Base-by-base conservation (phyloP, 441 rosid species). In the Bruguiera hainesii region DNA sequence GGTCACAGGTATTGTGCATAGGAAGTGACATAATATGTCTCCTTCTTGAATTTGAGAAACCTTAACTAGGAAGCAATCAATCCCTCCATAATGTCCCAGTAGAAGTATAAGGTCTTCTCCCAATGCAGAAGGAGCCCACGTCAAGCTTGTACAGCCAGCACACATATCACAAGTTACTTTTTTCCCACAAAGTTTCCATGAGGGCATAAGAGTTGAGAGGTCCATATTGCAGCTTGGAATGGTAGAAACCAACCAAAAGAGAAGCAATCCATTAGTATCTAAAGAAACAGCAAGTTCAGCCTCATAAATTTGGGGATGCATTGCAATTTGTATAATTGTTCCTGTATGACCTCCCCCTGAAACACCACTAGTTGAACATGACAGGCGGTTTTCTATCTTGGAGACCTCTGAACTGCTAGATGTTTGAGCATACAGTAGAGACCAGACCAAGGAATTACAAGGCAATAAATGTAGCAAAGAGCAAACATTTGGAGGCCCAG, bases 31-130 rank as follows among this genome's bases (percentile, higher is more conserved):
- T 64, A 66, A 61, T 68, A 75, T 56, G 52, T 71, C 83, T 60
- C 65, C 77, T 67, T 63, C 75, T 62, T 69, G 80, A 60, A 49
- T 76, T 75, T 76, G 82, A 71, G 77, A 75, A 42, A 75, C 64
- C 75, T 81, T 82, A 71, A 95, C 84, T 20, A 88, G 69, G 81
- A 91, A 87, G 83, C 89, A 89, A 81, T 95, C 98, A 61, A 95
- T 78, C 69, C 99, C 99, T 67, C 82, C 82, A 46, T 53, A 78
- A 83, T 88, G 91, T 65, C 97, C 98, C 78, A 81, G 73, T 56
- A 94, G 79, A 79, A 91, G 86, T 74, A 91, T 71, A 64, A 69
- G 76, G 64, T 89, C 90, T 70, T 83, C 87, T 73, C 74, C 74
- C 73, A 81, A 72, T 61, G 83, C 49, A 52, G 89, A 81, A 65